phyloP scores from a whole-genome alignment of 352 stramenopile species.

The Phytopythium litorale region DNA sequence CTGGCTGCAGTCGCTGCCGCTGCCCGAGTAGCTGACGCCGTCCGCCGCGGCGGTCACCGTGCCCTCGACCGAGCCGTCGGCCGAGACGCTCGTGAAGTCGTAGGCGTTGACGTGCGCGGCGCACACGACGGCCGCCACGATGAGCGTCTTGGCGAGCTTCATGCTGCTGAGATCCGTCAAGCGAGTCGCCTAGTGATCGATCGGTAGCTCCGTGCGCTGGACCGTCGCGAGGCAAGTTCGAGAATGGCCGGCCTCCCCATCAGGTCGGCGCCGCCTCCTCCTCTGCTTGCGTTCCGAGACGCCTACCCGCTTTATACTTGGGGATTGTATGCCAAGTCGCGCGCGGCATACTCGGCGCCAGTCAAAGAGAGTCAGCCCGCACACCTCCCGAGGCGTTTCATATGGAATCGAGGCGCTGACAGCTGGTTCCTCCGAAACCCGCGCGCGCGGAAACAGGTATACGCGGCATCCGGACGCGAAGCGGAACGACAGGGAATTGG shows the following conservation, averaged over 20 bases:
- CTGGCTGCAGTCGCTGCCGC: conserved; percentile 13
- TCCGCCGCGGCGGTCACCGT: conserved; percentile 11
- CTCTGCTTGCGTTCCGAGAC: background rate
- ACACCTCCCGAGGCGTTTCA: background rate
- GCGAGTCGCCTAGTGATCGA: background rate
- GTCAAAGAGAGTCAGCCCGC: conserved; percentile 7
- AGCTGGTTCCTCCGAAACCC: conserved; percentile 2
- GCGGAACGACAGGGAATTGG: background rate
- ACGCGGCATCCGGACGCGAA: background rate
- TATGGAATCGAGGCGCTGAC: background rate
- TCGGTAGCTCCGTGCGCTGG: background rate
- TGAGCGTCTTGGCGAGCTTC: conserved; percentile 39
- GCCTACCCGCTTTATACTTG: background rate
- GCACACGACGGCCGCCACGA: conserved; percentile 54
- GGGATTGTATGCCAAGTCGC: background rate
- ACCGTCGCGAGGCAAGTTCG: conserved; percentile 3
- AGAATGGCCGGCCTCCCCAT: background rate
- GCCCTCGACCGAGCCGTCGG: conserved; percentile 15
- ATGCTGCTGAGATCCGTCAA: conserved; percentile 8
- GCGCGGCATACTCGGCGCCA: background rate
- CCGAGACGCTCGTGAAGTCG: conserved; percentile 31
- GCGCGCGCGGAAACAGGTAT: background rate
- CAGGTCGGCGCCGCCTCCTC: background rate
- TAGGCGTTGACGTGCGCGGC: conserved; percentile 48
- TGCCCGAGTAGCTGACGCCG: conserved; percentile 9